Evolutionary conservation across 306 rosid species (phyloP), one percentile per base, ranked within the genome.

Genomic region (Gastrolobium bilobum): DNA sequence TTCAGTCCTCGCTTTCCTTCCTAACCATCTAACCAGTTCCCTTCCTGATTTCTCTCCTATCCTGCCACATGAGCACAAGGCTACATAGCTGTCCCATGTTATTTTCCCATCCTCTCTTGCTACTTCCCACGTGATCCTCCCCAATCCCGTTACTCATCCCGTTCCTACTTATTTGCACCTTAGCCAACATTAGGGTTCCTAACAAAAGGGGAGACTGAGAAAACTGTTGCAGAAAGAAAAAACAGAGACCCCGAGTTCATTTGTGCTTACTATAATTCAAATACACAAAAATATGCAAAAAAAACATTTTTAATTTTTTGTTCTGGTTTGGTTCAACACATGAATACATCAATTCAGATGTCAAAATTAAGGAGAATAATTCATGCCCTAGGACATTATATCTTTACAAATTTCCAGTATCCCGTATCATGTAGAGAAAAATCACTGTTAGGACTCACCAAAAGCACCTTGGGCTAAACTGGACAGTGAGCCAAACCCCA

Each of bases 321-420:
- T 31, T 71, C 48, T 73, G 61, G 11, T 52, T 72, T n/a, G 46
- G 46, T 72, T 53, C 51, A 43, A 47, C 37, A 35, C 71, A 46
- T 5, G 54, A 73, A 68, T 11, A 78, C 6, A 68, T 34, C 29
- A 39, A 2, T 26, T 46, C 31, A 3, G 2, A 46, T 46, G 29
- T n/a, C 53, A 11, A 79, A 35, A 69, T 34, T n/a, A 60, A 44
- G 7, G 14, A 46, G 54, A 60, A 76, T 26, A 14, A 47, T 26
- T 2, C 34, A 57, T n/a, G 15, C 47, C 42, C 2, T 8, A 44
- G 14, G 71, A 64, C 11, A 51, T 35, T 38, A 52, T 48, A 13
- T 14, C 51, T 37, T 37, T 2, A 73, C 7, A 10, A n/a, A n/a
- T 59, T 52, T 69, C 54, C 78, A 56, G 48, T 38, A 40, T 68